These are phyloP conservation scores for Cyberlindnera amylophila DNA, from an alignment of 805 yeast species.

Conservation along the genomic window DNA sequence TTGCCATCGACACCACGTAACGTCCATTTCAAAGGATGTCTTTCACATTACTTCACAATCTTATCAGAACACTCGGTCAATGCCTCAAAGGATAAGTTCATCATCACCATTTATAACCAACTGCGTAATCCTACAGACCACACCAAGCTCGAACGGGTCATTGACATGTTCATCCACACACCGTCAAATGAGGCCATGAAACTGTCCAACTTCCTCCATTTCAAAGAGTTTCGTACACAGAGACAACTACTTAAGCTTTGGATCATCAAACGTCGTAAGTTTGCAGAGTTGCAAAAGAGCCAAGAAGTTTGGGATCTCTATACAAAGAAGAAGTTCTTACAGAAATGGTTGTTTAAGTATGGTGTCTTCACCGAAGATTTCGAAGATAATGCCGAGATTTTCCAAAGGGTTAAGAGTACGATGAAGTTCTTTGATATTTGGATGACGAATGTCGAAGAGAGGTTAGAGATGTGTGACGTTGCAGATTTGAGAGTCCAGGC, in stretches of 20 bases:
- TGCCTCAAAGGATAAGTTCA: slow-evolving; percentile 18
- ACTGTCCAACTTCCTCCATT: slow-evolving; percentile 20
- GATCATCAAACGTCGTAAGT: slow-evolving; percentile 20
- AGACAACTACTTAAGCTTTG: slow-evolving; percentile 14
- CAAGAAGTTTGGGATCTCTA: slow-evolving; percentile 19
- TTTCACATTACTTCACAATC: slow-evolving; percentile 16
- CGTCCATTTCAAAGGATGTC: slow-evolving; percentile 19
- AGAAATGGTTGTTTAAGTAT: slow-evolving; percentile 13
- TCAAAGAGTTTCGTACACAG: slow-evolving; percentile 10
- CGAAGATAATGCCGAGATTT: slow-evolving; percentile 19
- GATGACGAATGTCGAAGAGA: slow-evolving; percentile 16
- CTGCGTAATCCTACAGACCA: slow-evolving; percentile 6
- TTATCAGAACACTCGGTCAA: slow-evolving; percentile 17
- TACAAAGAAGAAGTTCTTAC: slow-evolving; percentile 15
- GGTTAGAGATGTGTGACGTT: slow-evolving; percentile 9
- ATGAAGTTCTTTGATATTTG: slow-evolving; percentile 22
- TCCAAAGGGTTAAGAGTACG: slow-evolving; percentile 11
- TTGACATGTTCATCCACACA: slow-evolving; percentile 18
- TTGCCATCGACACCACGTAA: slow-evolving; percentile 10
- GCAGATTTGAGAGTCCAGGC: slow-evolving; percentile 13
- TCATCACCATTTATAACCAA: slow-evolving; percentile 25
- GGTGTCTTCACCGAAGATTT: slow-evolving; percentile 17
- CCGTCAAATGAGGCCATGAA: slow-evolving; percentile 27
- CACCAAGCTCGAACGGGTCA: slow-evolving; percentile 15
- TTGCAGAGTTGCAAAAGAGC: slow-evolving; percentile 16